Evolutionary conservation across 2,329 filamentous ascomycete species (phyloP).

Genomic region (Leptographium galeiforme): DNA sequence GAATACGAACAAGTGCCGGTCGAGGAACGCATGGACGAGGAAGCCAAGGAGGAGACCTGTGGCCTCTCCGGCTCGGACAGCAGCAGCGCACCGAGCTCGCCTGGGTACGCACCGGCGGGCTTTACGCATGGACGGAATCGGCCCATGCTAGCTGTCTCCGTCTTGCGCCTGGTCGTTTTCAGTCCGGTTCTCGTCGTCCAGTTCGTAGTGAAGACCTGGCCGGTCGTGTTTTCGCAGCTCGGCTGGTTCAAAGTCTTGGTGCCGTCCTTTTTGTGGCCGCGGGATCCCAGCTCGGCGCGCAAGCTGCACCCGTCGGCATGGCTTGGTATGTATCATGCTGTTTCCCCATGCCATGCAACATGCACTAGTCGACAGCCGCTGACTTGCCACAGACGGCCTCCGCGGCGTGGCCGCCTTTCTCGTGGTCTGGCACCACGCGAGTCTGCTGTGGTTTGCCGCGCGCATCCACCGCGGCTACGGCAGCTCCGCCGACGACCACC

Average conservation of each 20-base stretch:
- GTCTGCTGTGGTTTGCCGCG: conserved; percentile 18
- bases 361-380: not conserved
- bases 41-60: not conserved
- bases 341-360: not conserved
- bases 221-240: not conserved
- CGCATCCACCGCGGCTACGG: conserved; percentile 16
- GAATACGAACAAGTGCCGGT: not conserved
- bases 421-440: conserved; percentile 36
- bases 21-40: not conserved
- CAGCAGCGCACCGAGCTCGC: not conserved
- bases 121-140: conserved; percentile 11
- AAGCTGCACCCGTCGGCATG: conserved; percentile 15
- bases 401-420: conserved; percentile 41
- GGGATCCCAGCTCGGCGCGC: not conserved
- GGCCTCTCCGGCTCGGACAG: not conserved
- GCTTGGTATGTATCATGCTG: conserved; percentile 7
- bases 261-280: not conserved
- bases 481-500: conserved; percentile 7
- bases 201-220: not conserved
- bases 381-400: conserved; percentile 29
- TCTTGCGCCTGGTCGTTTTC: not conserved
- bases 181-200: not conserved
- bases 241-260: not conserved
- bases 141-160: not conserved
- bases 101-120: not conserved